Evolutionary conservation across 202 grass and related monocot genomes (phyloP), one percentile per base, ranked within the genome.

Genomic region (Eragrostis tef): DNA sequence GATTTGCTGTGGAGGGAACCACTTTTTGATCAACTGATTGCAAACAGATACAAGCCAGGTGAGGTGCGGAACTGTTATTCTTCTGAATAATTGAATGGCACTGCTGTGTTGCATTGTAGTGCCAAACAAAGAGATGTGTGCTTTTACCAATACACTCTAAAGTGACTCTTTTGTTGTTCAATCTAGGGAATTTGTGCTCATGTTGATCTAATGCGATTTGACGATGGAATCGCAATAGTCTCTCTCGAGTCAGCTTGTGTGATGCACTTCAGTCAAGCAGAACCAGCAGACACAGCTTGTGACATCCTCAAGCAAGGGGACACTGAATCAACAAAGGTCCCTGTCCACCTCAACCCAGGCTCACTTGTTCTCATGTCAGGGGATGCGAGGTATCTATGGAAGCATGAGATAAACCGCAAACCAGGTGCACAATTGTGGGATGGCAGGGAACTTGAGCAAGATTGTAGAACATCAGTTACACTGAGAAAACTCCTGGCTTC

Each of bases 141-240:
- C 7, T 58, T 25, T 42, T 13, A 14, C 3, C 43, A 49, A 6
- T 49, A 0, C 4, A 3, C 6, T 66, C 48, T 77, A n/a, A 81
- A 9, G 0, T 15, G 3, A 59, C 16, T 21, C 26, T 51, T 19
- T 3, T 15, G 17, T 59, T 10, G 41, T 60, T n/a, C 21, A 67
- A 72, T 57, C 10, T 72, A 98, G 94, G 94, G 94, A 26, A 94
- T 98, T 34, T 93, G 88, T 64, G 85, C 92, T 57, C 94, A 98
- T 89, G 90, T 98, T 75, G 92, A 98, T 62, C 90, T 98, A 27
- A 89, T 98, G 86, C 88, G 88, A 29, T 98, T 98, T 34, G 92
- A 93, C 0, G 94, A 98, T 64, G 94, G 92, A 65, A 98, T 98
- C 7, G 90, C 92, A 0, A 93, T 98, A 73, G 78, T 98, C 67